phyloP scores from a whole-genome alignment of 2,329 filamentous ascomycete species.

The Elsinoe batatas region DNA sequence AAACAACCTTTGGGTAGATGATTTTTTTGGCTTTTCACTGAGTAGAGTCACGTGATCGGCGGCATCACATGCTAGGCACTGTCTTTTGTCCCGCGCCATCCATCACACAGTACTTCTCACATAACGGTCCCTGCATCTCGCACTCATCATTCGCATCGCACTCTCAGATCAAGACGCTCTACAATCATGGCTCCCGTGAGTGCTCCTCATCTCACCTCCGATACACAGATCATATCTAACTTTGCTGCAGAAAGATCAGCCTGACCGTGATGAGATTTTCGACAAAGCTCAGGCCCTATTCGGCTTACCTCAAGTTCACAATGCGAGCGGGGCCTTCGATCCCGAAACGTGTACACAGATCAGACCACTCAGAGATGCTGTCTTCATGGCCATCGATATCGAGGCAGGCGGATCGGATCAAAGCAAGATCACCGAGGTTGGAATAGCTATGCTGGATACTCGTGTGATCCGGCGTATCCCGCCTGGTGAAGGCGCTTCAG shows the following conservation, averaged over 20 bases:
- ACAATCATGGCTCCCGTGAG: neutral
- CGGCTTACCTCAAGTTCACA: neutral
- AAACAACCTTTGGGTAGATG: neutral
- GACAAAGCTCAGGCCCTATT: neutral
- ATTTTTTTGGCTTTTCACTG: neutral
- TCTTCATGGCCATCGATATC: constrained; percentile 23
- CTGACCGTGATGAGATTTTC: neutral
- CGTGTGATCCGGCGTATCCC: constrained; percentile 42
- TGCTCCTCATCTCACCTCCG: neutral
- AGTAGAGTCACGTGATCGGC: neutral
- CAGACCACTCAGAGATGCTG: constrained; percentile 14
- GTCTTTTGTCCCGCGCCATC: neutral
- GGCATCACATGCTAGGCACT: neutral
- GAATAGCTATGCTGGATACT: constrained; percentile 52
- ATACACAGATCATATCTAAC: neutral
- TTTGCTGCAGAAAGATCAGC: neutral
- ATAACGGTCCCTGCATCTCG: neutral
- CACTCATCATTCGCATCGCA: too few relatives aligned
- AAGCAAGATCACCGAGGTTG: constrained; percentile 23
- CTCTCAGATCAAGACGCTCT: too few relatives aligned
- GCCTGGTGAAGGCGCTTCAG: constrained; percentile 51
- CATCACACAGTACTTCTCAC: neutral
- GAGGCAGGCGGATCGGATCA: constrained; percentile 22
- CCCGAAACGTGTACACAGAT: neutral
- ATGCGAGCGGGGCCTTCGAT: neutral